Percentiles rank a stretch among this genome's conserved stretches.
phyloP scores from a whole-genome alignment of 805 yeast species.

The Vanderwaltozyma verrucispora region DNA sequence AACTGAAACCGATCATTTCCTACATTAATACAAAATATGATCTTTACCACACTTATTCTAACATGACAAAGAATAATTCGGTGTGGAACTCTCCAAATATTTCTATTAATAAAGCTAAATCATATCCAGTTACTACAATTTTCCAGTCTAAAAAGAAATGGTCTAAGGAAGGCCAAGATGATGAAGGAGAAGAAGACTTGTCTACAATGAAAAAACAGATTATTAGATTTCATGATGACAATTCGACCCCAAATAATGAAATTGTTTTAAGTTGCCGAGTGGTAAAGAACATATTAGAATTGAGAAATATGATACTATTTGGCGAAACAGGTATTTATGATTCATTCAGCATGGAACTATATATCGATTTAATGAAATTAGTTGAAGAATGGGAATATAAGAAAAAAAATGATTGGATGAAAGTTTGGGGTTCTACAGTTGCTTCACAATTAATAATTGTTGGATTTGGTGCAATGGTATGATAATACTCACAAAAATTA shows the following conservation, averaged over 20 bases:
- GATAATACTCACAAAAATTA: background rate
- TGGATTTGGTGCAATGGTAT: slow-evolving; percentile 50
- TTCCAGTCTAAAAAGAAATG: slow-evolving; percentile 9
- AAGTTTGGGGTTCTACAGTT: slow-evolving; percentile 47
- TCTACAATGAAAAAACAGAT: slow-evolving; percentile 10
- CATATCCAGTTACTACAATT: slow-evolving; percentile 22
- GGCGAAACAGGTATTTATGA: slow-evolving; percentile 39
- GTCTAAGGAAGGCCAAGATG: slow-evolving; percentile 6
- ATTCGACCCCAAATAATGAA: slow-evolving; percentile 15
- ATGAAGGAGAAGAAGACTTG: slow-evolving; percentile 12
- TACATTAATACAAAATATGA: slow-evolving; percentile 22
- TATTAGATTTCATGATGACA: slow-evolving; percentile 30
- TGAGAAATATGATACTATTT: slow-evolving; percentile 30
- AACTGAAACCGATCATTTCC: slow-evolving; percentile 49
- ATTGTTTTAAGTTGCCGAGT: slow-evolving; percentile 32
- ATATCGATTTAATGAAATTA: slow-evolving; percentile 44
- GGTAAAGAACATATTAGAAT: slow-evolving; percentile 36
- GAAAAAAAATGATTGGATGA: slow-evolving; percentile 35
- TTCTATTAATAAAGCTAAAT: slow-evolving; percentile 19
- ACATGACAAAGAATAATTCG: slow-evolving; percentile 6
- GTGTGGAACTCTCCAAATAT: slow-evolving; percentile 22
- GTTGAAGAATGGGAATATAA: slow-evolving; percentile 43
- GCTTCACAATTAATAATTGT: slow-evolving; percentile 48
- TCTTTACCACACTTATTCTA: slow-evolving; percentile 3
- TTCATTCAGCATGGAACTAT: slow-evolving; percentile 43